Evolutionary conservation across 164 flowering plant species (phyloP).

Genomic region (Litsea cubeba): DNA sequence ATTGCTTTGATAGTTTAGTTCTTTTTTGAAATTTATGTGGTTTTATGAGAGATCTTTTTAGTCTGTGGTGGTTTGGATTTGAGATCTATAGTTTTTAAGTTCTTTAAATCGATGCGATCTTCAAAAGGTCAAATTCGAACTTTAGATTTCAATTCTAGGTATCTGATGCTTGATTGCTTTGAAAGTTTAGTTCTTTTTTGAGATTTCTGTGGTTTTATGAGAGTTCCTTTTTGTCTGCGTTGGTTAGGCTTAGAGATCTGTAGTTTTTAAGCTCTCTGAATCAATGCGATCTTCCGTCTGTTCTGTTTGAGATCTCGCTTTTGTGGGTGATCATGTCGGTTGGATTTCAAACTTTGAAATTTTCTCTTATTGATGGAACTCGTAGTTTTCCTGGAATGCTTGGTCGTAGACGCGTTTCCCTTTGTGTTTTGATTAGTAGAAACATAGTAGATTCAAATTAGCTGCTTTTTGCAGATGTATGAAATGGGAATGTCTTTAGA

Average conservation of each 20-base stretch:
- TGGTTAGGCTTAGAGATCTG: neutral
- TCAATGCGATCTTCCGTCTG: neutral
- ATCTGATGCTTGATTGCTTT: neutral
- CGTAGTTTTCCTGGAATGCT: neutral
- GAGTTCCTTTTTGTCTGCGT: neutral
- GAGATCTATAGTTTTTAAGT: neutral
- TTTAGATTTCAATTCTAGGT: neutral
- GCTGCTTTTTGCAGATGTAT: too few species aligned
- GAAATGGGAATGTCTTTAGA: neutral
- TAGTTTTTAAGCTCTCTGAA: too few species aligned
- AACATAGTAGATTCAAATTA: too few species aligned
- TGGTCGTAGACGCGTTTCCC: neutral
- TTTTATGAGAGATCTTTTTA: neutral
- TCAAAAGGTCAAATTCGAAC: slow-evolving; percentile 67
- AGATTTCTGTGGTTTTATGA: neutral
- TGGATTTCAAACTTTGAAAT: neutral
- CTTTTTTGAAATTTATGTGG: neutral
- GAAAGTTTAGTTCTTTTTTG: neutral
- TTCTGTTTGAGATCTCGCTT: neutral
- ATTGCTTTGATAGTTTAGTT: neutral
- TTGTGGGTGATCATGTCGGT: neutral
- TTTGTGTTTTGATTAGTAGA: neutral
- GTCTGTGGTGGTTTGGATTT: neutral
- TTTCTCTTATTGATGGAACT: neutral
- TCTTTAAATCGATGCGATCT: neutral